Percentiles rank a stretch among this genome's conserved stretches.
phyloP scores from a whole-genome alignment of 768 basidiomycete genomes.

The Rhodocollybia butyracea region DNA sequence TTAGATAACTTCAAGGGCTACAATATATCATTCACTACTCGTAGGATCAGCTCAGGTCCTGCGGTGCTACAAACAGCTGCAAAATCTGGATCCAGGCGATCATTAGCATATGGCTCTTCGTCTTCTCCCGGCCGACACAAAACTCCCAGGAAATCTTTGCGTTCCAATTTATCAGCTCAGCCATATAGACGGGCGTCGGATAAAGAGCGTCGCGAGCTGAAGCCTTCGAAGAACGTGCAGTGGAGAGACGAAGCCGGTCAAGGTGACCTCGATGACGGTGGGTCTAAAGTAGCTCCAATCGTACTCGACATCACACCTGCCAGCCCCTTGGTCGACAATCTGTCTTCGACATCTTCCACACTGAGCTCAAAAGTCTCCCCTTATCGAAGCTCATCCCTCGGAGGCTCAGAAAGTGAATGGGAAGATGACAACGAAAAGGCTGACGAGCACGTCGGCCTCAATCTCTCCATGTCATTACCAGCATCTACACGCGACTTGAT shows the following conservation, averaged over 20 bases:
- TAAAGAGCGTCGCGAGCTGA: constrained; percentile 53
- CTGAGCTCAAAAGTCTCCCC: constrained; percentile 25
- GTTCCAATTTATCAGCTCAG: constrained; percentile 56
- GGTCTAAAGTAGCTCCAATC: constrained; percentile 18
- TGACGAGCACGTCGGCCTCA: constrained; percentile 68
- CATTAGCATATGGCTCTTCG: constrained; percentile 42
- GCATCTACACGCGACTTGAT: constrained; percentile 28
- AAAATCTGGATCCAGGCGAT: constrained; percentile 36
- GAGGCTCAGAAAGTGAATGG: constrained; percentile 84
- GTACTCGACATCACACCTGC: constrained; percentile 42
- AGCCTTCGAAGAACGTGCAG: constrained; percentile 72
- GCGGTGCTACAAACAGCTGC: constrained; percentile 31
- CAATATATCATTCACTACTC: constrained; percentile 41
- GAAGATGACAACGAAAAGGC: constrained; percentile 86
- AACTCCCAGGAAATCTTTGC: constrained; percentile 71
- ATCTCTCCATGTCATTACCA: constrained; percentile 44
- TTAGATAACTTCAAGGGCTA: constrained; percentile 54
- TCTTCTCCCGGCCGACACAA: constrained; percentile 52
- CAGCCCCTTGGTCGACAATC: constrained; percentile 30
- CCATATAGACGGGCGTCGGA: constrained; percentile 66
- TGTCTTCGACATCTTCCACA: constrained; percentile 19
- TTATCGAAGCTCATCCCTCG: constrained; percentile 44
- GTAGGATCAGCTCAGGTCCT: constrained; percentile 50
- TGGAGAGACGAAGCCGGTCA: constrained; percentile 50
- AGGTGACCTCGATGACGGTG: constrained; percentile 11